Percentiles rank a stretch among this genome's conserved stretches.
These are phyloP conservation scores for Kazachstania taianensis DNA, from an alignment of 805 yeast genomes.

Conservation along the genomic window DNA sequence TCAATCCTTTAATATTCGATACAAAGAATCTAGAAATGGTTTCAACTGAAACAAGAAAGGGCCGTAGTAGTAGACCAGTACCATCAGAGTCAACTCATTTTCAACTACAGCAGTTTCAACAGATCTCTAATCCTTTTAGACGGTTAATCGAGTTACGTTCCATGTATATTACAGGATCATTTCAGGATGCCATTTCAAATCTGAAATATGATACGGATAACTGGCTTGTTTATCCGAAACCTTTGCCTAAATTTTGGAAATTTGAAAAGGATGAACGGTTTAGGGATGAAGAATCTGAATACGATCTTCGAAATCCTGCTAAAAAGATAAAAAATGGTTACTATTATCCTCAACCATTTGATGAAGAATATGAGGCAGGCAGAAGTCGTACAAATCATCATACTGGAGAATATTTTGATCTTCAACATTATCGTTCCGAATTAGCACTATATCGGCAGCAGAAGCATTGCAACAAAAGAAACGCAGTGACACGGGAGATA, in stretches of 20 bases:
- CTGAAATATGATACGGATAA: slow-evolving; percentile 52
- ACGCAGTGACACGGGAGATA: slow-evolving; percentile 6
- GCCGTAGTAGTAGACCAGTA: neutral
- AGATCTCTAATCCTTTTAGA: slow-evolving; percentile 12
- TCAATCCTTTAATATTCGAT: slow-evolving; percentile 2
- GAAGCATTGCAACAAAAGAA: slow-evolving; percentile 1
- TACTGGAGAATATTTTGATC: slow-evolving; percentile 30
- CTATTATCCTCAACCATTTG: slow-evolving; percentile 9
- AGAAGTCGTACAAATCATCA: slow-evolving; percentile 7
- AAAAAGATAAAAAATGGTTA: slow-evolving; percentile 3
- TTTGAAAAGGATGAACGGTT: slow-evolving; percentile 27
- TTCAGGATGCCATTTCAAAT: slow-evolving; percentile 59
- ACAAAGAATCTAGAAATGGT: neutral
- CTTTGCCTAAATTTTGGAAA: slow-evolving; percentile 39
- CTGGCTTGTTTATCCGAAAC: slow-evolving; percentile 83
- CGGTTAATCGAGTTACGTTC: slow-evolving; percentile 43
- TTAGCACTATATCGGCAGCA: neutral
- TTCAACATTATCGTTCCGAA: slow-evolving; percentile 22
- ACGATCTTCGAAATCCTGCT: slow-evolving; percentile 2
- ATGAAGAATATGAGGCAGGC: slow-evolving; percentile 11
- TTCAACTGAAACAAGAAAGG: slow-evolving; percentile 1
- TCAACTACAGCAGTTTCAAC: slow-evolving; percentile 8
- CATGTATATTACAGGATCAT: slow-evolving; percentile 51
- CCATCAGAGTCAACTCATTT: slow-evolving; percentile 10
- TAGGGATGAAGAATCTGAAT: slow-evolving; percentile 13